Percentiles rank a stretch among this genome's conserved stretches.
Evolutionary conservation across 2,329 filamentous ascomycete genomes (phyloP).

Genomic region (Hypoxylon sp.): DNA sequence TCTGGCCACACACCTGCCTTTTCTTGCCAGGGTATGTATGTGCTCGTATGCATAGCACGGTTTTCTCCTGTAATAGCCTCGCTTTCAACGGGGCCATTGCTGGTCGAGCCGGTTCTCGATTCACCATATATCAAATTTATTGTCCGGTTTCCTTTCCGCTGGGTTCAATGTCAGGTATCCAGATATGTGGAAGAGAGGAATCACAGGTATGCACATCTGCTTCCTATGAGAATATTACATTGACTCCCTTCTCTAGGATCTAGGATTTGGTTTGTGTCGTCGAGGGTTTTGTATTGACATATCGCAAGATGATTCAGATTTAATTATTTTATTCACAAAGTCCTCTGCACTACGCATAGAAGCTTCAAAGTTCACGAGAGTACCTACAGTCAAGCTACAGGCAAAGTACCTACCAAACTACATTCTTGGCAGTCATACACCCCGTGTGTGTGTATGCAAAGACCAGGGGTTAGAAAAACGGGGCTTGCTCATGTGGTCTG

Average conservation of each 20-base stretch:
- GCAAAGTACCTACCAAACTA: slow-evolving; percentile 13
- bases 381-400: no score
- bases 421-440: slow-evolving; percentile 29
- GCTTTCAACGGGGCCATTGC: slow-evolving; percentile 5
- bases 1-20: slow-evolving; percentile 11
- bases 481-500: slow-evolving; percentile 39
- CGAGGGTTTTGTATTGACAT: slow-evolving; percentile 11
- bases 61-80: slow-evolving; percentile 14
- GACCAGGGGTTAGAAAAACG: slow-evolving; percentile 30
- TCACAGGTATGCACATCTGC: no score
- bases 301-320: no score
- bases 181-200: no score
- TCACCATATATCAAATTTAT: slow-evolving; percentile 11
- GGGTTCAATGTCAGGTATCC: no score
- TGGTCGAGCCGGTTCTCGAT: slow-evolving; percentile 14
- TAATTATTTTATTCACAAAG: no score
- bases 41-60: slow-evolving; percentile 23
- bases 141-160: slow-evolving; percentile 14
- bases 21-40: slow-evolving; percentile 20
- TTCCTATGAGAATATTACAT: no score
- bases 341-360: no score
- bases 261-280: no score
- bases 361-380: no score
- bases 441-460: slow-evolving; percentile 34
- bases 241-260: no score